Evolutionary conservation across 352 stramenopile species (phyloP).

Genomic region (Phytophthora boehmeriae): DNA sequence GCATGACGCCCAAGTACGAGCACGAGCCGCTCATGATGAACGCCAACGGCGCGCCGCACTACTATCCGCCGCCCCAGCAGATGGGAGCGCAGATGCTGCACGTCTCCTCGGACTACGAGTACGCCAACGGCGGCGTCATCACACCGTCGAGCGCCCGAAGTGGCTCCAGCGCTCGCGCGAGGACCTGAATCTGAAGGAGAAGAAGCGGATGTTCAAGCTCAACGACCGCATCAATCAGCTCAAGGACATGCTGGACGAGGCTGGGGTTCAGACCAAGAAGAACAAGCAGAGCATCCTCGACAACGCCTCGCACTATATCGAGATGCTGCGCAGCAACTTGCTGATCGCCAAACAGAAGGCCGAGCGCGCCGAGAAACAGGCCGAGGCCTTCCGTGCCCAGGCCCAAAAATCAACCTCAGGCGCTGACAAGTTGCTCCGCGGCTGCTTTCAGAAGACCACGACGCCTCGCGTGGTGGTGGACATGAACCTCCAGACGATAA

Average conservation of each 20-base stretch:
- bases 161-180: constrained; percentile 68
- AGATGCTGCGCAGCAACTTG: constrained; percentile 66
- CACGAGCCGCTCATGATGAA: constrained; percentile 71
- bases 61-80: constrained; percentile 44
- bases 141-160: constrained; percentile 38
- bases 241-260: constrained; percentile 66
- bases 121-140: constrained; percentile 39
- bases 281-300: constrained; percentile 82
- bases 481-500: constrained; percentile 59
- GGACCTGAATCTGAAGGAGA: constrained; percentile 87
- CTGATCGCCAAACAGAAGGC: constrained; percentile 67
- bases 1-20: constrained; percentile 43
- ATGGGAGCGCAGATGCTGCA: constrained; percentile 59
- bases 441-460: constrained; percentile 65
- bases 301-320: constrained; percentile 75
- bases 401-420: constrained; percentile 38
- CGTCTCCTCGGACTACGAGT: constrained; percentile 65
- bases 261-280: constrained; percentile 78
- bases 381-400: constrained; percentile 50
- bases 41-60: constrained; percentile 42
- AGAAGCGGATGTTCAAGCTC: constrained; percentile 91
- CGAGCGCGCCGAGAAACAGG: constrained; percentile 57
- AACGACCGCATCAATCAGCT: constrained; percentile 87
- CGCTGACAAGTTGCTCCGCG: constrained; percentile 39
- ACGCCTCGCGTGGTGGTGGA: constrained; percentile 66